Evolutionary conservation across 2,329 filamentous ascomycete species (phyloP).

Genomic region (Diaporthe ampelina): DNA sequence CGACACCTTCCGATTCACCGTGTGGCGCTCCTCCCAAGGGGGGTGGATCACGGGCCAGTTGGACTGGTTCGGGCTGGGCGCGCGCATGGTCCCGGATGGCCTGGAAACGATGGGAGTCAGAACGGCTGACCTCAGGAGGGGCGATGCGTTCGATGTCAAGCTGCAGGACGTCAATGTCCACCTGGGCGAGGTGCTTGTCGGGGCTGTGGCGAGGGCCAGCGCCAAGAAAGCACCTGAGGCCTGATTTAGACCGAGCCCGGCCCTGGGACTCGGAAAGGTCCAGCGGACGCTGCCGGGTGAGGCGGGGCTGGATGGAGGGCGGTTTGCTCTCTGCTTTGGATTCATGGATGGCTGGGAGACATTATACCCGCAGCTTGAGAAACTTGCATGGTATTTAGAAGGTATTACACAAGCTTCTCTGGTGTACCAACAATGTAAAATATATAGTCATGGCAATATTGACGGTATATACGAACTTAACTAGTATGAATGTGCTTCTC

Average conservation of each 20-base stretch:
- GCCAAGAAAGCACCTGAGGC: constrained; percentile 6
- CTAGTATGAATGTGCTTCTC: neutral
- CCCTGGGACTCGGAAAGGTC: neutral
- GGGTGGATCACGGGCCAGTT: constrained; percentile 47
- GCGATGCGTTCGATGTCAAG: constrained; percentile 70
- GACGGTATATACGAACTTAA: neutral
- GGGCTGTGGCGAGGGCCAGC: constrained; percentile 54
- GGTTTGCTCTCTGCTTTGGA: neutral
- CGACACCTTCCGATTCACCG: constrained; percentile 63
- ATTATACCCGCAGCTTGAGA: neutral
- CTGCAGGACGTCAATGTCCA: constrained; percentile 68
- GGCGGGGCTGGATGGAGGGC: too few relatives aligned
- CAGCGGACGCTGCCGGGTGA: neutral
- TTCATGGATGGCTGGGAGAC: too few relatives aligned
- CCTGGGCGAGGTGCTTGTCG: constrained; percentile 60
- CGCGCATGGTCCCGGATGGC: constrained; percentile 55
- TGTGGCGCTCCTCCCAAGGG: constrained; percentile 55
- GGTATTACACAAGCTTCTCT: neutral
- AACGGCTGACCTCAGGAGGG: constrained; percentile 57
- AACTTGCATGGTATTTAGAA: neutral
- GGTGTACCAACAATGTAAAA: constrained; percentile 1
- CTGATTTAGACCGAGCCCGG: neutral
- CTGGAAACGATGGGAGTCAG: constrained; percentile 55
- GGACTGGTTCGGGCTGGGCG: constrained; percentile 64
- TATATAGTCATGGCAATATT: neutral